Conservation (phyloP, 2,329 filamentous ascomycete species). For the Aspergillus alliaceus region DNA sequence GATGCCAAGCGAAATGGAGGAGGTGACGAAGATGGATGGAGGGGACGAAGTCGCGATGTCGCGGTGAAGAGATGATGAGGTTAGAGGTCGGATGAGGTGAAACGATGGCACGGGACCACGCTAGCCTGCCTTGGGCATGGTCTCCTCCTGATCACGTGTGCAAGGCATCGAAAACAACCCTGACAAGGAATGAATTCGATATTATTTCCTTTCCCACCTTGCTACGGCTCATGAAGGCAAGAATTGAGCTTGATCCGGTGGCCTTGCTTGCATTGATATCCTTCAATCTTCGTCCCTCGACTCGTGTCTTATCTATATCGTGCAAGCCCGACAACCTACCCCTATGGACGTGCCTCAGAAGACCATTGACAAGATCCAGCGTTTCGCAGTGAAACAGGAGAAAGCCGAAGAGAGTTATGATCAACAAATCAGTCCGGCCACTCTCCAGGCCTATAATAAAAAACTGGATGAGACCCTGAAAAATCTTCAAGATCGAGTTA, state of each 20-base stretch:
- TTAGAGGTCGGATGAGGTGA: constrained; percentile 19
- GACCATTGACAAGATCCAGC: constrained; percentile 33
- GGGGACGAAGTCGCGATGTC: constrained; percentile 10
- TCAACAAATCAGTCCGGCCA: constrained; percentile 26
- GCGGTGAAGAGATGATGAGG: constrained; percentile 26
- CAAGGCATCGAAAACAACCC: constrained; percentile 1
- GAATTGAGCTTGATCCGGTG: neutral
- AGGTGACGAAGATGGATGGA: constrained; percentile 11
- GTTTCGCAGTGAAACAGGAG: constrained; percentile 35
- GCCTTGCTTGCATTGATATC: neutral
- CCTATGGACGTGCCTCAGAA: constrained; percentile 34
- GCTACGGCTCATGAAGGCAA: neutral
- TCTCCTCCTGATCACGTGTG: constrained; percentile 14
- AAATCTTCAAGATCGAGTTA: constrained; percentile 60
- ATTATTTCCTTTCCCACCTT: neutral
- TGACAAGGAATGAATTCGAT: neutral
- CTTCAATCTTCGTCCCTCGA: neutral
- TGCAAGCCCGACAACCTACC: neutral
- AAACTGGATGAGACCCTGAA: constrained; percentile 65
- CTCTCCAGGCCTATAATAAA: constrained; percentile 34
- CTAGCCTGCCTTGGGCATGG: constrained; percentile 17
- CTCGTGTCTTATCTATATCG: neutral
- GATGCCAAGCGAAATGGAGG: constrained; percentile 7
- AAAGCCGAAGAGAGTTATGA: constrained; percentile 35
- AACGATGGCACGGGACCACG: constrained; percentile 18